Evolutionary conservation across 192 early-diverging fungal genomes (phyloP), one percentile per base, ranked within the genome.

Genomic region (Linnemannia schmuckeri): DNA sequence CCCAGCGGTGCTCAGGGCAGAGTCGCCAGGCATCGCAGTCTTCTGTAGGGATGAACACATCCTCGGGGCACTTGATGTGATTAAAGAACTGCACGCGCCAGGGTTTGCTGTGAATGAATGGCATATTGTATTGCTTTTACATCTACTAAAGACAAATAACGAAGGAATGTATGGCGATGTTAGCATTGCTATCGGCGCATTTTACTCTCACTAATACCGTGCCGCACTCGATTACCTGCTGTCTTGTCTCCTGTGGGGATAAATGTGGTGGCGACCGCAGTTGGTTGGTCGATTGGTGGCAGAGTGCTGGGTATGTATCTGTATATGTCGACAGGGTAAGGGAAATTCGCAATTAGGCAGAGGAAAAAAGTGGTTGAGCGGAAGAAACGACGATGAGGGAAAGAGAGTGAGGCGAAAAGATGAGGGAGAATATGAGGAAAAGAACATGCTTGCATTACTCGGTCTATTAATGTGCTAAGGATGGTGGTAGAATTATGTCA

Each of bases 1-100:
- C 46, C 73, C 73, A 74, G 49, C 73, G 73, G 33, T 74, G 49
- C 24, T 74, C 47, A 17, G 73, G 73, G 20, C 46, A 74, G 42
- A 74, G 24, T 1, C 3, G 35, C 73, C 73, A 74, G 46, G 10
- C 42, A 47, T 74, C 22, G 30, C 41, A 74, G 33, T 74, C 73
- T 30, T 74, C 30, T 46, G 30, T 52, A 20, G 73, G 73, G 30
- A 74, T 33, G 27, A 74, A 33, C 73, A 74, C 47, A n/a, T 74
- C 73, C 10, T 74, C 42, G 9, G 46, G 44, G 46, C 44, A 49
- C 30, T 54, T 35, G 47, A 74, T 74, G 30, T 74, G 24, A 24
- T 74, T 0, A 33, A 74, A 54, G 47, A 49, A 74, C 47, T 74
- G 73, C 12, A 12, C 46, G 9, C 73, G 41, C 73, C 47, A 74